Conservation (phyloP, 2,329 filamentous ascomycete genomes). For the Didymosphaeria variabile region DNA sequence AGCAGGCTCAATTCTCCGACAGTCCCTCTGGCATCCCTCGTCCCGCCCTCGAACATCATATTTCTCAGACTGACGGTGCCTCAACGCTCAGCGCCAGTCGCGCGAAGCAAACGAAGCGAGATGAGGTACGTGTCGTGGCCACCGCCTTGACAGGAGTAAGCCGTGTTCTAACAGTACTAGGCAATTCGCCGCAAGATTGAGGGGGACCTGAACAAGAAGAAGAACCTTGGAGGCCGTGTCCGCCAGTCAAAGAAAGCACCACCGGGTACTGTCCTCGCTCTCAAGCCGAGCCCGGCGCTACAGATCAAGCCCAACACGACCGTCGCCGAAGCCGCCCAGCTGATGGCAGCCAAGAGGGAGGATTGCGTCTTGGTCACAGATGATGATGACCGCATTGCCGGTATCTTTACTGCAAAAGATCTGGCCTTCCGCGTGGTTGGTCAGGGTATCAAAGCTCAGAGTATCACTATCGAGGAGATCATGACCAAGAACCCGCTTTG, state of each 20-base stretch:
- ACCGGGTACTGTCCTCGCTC: conserved; percentile 91
- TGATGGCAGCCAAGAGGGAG: conserved; percentile 98
- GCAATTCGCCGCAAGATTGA: conserved; percentile 97
- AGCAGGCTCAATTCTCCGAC: conserved; percentile 66
- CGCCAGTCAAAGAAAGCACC: conserved; percentile 91
- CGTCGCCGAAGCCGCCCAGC: conserved; percentile 93
- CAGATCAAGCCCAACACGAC: conserved; percentile 97
- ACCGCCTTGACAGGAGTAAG: conserved; percentile 13
- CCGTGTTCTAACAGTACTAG: conserved; percentile 59
- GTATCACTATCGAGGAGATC: conserved; percentile 94
- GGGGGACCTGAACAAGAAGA: conserved; percentile 97
- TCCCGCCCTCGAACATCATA: conserved; percentile 70
- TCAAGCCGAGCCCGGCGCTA: conserved; percentile 93
- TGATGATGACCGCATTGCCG: conserved; percentile 95
- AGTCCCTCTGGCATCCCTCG: conserved; percentile 77
- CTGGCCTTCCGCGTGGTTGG: conserved; percentile 96
- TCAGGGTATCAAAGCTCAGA: conserved; percentile 84
- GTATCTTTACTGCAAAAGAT: conserved; percentile 99
- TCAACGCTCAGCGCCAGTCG: conserved; percentile 90
- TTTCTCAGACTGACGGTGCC: conserved; percentile 64
- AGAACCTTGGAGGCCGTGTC: conserved; percentile 78
- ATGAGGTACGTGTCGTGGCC: conserved; percentile 77
- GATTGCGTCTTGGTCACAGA: conserved; percentile 98
- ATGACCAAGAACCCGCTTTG: conserved; percentile 99
- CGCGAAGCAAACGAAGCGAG: conserved; percentile 95